Evolutionary conservation across 2,329 filamentous ascomycete species (phyloP), one percentile per base, ranked within the genome.

Genomic region (Colletotrichum theobromicola): DNA sequence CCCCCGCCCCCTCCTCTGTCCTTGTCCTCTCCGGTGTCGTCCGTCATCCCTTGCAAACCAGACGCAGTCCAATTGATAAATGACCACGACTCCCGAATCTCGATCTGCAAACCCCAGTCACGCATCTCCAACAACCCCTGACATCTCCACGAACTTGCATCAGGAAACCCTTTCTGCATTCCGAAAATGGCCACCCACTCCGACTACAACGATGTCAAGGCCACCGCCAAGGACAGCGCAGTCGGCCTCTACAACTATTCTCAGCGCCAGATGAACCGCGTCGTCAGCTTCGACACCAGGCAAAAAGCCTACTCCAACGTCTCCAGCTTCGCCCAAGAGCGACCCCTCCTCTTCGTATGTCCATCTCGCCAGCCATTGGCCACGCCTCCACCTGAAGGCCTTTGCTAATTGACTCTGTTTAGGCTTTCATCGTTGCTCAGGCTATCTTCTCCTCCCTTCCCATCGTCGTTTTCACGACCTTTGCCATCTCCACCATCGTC

Each of bases 351-450:
- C 57, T 92, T 93, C 70, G 94, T 95, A 86, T 26, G 92, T 82
- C 58, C 34, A 24, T 42, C 62, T 5, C 18, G 37, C 37, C n/a
- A 12, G 35, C 63, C 16, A 57, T 58, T 55, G n/a, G 34, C 60
- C 57, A 53, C 26, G 8, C 57, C 24, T 13, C 55, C 26, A 24
- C 57, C 24, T 63, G 16, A 34, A 18, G 24, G 5, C 21, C 24
- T 62, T 26, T 6, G 46, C 50, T 24, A 60, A 35, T 26, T 61
- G 42, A 50, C 21, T 16, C 55, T 4, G 32, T 12, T 4, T 76
- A 95, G 93, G 90, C 92, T 73, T 94, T 97, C 82, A 81, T 95
- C 72, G 83, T 90, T 60, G 86, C 89, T 34, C 94, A 96, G 81
- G 79, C 93, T 72, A 82, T 91, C 73, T 88, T 95, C 76, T 92